phyloP scores from a whole-genome alignment of 2,329 filamentous ascomycete genomes.

The Lachnellula cervina region DNA sequence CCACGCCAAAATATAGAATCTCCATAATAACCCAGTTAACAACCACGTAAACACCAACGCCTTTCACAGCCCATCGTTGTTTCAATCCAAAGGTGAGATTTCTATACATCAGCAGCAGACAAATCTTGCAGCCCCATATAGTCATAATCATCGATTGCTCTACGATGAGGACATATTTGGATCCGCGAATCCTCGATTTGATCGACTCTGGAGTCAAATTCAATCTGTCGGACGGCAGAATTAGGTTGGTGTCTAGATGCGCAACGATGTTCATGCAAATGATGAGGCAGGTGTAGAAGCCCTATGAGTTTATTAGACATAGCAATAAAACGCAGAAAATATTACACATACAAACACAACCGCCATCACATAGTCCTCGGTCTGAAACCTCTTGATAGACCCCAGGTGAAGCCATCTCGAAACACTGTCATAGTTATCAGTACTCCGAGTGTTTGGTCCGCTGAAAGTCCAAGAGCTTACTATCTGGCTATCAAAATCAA shows the following conservation, averaged over 20 bases:
- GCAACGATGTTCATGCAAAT: conserved; percentile 50
- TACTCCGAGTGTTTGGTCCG: too few relatives aligned
- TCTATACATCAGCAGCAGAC: conserved; percentile 52
- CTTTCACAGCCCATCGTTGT: conserved; percentile 44
- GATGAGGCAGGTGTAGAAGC: conserved; percentile 50
- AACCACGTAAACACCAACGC: conserved; percentile 43
- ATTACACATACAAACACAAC: conserved; percentile 42
- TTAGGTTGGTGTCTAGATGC: conserved; percentile 54
- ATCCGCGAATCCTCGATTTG: conserved; percentile 37
- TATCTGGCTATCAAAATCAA: conserved; percentile 34
- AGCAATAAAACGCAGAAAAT: not conserved
- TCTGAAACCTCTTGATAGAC: conserved; percentile 46
- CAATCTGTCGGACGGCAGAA: conserved; percentile 42
- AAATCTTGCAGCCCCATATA: conserved; percentile 52
- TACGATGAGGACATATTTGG: conserved; percentile 58
- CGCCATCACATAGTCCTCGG: conserved; percentile 53
- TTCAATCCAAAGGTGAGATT: conserved; percentile 48
- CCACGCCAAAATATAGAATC: conserved; percentile 42
- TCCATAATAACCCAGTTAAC: conserved; percentile 48
- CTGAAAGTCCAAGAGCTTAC: conserved; percentile 26
- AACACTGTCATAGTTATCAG: conserved; percentile 22
- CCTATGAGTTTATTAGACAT: conserved; percentile 24
- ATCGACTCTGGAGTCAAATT: conserved; percentile 40
- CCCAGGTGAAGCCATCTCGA: conserved; percentile 39
- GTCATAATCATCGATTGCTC: conserved; percentile 58